A percentile compares a stretch with the other conserved stretches of the same genome.
Conservation (phyloP, 2,329 filamentous ascomycete species). For the Alternaria gaisen region DNA sequence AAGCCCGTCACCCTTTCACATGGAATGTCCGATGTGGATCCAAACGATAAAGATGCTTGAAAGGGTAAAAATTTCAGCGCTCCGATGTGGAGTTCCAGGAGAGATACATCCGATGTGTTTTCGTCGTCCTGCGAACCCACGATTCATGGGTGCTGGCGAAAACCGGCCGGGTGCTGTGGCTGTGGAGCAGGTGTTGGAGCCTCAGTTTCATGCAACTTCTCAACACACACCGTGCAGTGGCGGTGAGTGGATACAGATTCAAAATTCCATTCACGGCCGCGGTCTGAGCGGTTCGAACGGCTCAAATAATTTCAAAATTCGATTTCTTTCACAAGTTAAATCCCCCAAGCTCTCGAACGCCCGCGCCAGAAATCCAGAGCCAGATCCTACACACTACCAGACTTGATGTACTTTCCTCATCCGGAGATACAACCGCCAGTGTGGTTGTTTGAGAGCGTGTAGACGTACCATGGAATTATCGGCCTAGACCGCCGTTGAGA, state of each 20-base stretch:
- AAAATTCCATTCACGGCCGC: neutral
- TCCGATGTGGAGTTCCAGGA: slow-evolving; percentile 6
- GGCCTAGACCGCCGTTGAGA: slow-evolving; percentile 11
- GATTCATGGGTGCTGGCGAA: slow-evolving; percentile 16
- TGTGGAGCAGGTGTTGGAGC: slow-evolving; percentile 19
- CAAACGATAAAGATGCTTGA: neutral
- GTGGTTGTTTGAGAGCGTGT: neutral
- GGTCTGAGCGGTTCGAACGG: slow-evolving; percentile 1
- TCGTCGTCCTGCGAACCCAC: slow-evolving; percentile 6
- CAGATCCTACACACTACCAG: neutral
- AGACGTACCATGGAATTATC: slow-evolving; percentile 2
- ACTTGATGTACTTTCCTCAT: slow-evolving; percentile 6
- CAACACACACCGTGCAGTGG: slow-evolving; percentile 2
- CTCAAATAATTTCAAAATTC: neutral
- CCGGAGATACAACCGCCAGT: slow-evolving; percentile 8
- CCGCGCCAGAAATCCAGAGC: neutral
- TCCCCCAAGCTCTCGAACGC: neutral
- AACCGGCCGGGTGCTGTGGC: slow-evolving; percentile 21
- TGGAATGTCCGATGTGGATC: slow-evolving; percentile 6
- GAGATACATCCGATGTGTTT: slow-evolving; percentile 7
- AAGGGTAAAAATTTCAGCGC: slow-evolving; percentile 9
- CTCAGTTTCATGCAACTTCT: neutral
- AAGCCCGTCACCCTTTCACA: neutral
- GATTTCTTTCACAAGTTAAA: neutral
- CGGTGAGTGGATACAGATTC: slow-evolving; percentile 1